These are phyloP conservation scores for Hortaea werneckii DNA, from an alignment of 2,329 filamentous ascomycete species.

Conservation along the genomic window DNA sequence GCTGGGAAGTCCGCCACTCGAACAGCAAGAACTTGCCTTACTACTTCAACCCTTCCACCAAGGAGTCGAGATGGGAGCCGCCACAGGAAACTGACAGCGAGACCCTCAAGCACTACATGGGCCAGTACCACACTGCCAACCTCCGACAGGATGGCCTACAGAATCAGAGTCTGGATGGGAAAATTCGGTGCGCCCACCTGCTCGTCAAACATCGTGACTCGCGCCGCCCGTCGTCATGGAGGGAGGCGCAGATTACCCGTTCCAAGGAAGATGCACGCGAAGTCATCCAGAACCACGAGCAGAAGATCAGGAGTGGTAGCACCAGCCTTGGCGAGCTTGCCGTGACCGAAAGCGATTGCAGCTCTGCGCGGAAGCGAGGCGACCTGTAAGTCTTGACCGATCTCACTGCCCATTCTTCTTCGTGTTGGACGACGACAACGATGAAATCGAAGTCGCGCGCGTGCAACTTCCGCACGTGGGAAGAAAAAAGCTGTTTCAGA, in stretches of 20 bases:
- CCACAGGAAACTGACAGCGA: slow-evolving; percentile 80
- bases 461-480: not conserved
- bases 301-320: slow-evolving; percentile 61
- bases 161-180: slow-evolving; percentile 47
- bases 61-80: slow-evolving; percentile 91
- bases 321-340: slow-evolving; percentile 72
- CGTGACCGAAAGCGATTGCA: slow-evolving; percentile 84
- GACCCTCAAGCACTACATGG: slow-evolving; percentile 91
- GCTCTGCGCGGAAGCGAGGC: slow-evolving; percentile 84
- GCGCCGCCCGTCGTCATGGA: slow-evolving; percentile 84
- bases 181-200: slow-evolving; percentile 87
- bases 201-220: slow-evolving; percentile 89
- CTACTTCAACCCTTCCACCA: slow-evolving; percentile 85
- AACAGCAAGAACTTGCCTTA: slow-evolving; percentile 98
- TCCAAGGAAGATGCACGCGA: slow-evolving; percentile 74
- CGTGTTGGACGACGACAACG: not conserved
- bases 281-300: slow-evolving; percentile 67
- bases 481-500: not conserved
- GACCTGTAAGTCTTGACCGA: slow-evolving; percentile 55
- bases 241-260: slow-evolving; percentile 78
- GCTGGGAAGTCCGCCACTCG: slow-evolving; percentile 77
- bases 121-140: slow-evolving; percentile 58
- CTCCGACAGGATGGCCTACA: slow-evolving; percentile 24
- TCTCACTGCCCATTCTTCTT: not conserved
- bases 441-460: not conserved